Evolutionary conservation across 1,139 yeast genomes (phyloP), one percentile per base, ranked within the genome.

Genomic region (Protomyces inouyei): DNA sequence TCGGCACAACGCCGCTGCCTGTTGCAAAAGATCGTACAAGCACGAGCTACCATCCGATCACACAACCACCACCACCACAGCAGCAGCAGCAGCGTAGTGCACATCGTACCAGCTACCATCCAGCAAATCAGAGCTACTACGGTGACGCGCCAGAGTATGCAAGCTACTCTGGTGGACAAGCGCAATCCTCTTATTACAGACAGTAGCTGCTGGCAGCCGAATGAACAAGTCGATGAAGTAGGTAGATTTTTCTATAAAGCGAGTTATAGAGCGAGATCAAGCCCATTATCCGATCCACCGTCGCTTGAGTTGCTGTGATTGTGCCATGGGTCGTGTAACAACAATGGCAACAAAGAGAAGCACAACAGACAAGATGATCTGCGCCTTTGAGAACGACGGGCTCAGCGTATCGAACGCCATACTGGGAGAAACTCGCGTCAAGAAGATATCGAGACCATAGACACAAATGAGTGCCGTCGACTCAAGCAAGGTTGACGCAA

Each of bases 351-450:
- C 75, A 3, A 84, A 66, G 65, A 91, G 77, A 0, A 80, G 77
- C 0, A 76, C 75, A 2, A 92, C 80, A 0, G 97, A 89, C 3
- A 79, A 70, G 10, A 86, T 64, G 63, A 93, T 81, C 70, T 86
- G 87, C 16, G 77, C 72, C 71, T 84, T 87, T 70, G 86, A 91
- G 72, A 93, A 93, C 53, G 80, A 80, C 56, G 81, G 78, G 55
- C 85, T 82, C 72, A 91, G 81, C 66, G 85, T 79, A 75, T 93
- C 98, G 76, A 89, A 92, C 60, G 91, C 88, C 64, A 83, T 82
- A 0, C 97, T 89, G 0, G 98, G 97, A 64, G 88, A 83, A 25
- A 88, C 79, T 63, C 85, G 79, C 0, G 95, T 86, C 73, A 92
- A 88, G 76, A 88, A 92, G 23, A 87, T 75, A 72, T 89, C 96